These are phyloP conservation scores for Plasmodium yoelii DNA, from an alignment of 169 alveolate genomes.

Conservation along the genomic window DNA sequence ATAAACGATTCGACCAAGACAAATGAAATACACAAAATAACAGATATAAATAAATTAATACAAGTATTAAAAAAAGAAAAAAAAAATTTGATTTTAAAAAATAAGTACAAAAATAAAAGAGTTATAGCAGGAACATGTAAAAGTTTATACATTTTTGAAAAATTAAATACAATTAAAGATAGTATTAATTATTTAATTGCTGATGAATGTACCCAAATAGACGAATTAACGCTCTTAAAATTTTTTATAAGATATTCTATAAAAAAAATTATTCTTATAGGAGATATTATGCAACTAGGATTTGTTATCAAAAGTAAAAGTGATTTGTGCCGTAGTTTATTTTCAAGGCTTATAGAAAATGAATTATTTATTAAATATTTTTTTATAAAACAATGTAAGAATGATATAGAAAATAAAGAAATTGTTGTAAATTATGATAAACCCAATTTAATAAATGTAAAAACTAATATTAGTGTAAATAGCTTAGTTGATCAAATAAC, in stretches of 20 bases:
- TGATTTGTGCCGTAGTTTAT: slow-evolving; percentile 48
- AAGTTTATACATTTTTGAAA: slow-evolving; percentile 42
- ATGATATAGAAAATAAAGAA: not conserved
- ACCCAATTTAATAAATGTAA: not conserved
- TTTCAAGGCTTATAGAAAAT: slow-evolving; percentile 62
- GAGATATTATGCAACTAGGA: slow-evolving; percentile 53
- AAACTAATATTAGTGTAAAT: not conserved
- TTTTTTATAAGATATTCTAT: slow-evolving; percentile 34
- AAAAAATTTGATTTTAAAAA: slow-evolving; percentile 17
- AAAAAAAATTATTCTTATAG: slow-evolving; percentile 37
- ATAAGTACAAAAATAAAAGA: slow-evolving; percentile 60
- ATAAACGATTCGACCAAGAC: not conserved
- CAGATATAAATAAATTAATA: slow-evolving; percentile 7
- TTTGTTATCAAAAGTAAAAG: slow-evolving; percentile 42
- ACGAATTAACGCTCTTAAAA: slow-evolving; percentile 36
- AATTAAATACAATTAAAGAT: slow-evolving; percentile 18
- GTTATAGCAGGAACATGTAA: slow-evolving; percentile 65
- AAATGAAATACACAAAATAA: slow-evolving; percentile 27
- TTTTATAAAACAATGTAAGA: not conserved
- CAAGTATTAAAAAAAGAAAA: slow-evolving; percentile 12
- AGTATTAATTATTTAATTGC: slow-evolving; percentile 43
- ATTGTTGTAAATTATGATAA: not conserved
- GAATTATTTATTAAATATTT: slow-evolving; percentile 31
- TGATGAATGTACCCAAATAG: slow-evolving; percentile 61
- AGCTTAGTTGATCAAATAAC: slow-evolving; percentile 5